Evolutionary conservation across 208 protist genomes (phyloP).

Genomic region (Trypanosoma congolense): DNA sequence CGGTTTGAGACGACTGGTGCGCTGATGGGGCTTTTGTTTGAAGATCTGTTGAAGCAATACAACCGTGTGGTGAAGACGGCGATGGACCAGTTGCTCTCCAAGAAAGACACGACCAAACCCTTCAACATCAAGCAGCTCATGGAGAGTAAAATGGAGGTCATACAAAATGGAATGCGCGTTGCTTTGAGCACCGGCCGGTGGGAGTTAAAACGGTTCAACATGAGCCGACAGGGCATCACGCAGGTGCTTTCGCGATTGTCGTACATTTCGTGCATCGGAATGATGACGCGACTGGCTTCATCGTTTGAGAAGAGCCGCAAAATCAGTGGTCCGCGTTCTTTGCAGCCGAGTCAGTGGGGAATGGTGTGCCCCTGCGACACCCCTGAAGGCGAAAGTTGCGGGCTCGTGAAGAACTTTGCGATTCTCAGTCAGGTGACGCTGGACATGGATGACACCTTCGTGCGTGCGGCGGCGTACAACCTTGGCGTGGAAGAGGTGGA

Average conservation of each 20-base stretch:
- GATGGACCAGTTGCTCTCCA: slow-evolving; percentile 86
- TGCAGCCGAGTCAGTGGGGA: slow-evolving; percentile 99
- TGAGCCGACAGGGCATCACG: slow-evolving; percentile 93
- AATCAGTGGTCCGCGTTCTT: slow-evolving; percentile 89
- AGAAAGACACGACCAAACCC: slow-evolving; percentile 76
- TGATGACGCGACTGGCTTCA: slow-evolving; percentile 99
- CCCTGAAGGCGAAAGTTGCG: slow-evolving; percentile 98
- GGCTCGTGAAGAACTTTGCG: slow-evolving; percentile 99
- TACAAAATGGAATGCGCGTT: slow-evolving; percentile 95
- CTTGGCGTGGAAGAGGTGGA: slow-evolving; percentile 84
- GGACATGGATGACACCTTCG: slow-evolving; percentile 90
- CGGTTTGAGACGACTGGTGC: slow-evolving; percentile 96
- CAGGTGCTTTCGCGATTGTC: slow-evolving; percentile 98
- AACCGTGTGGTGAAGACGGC: slow-evolving; percentile 94
- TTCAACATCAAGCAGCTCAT: slow-evolving; percentile 93
- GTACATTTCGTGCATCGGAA: slow-evolving; percentile 97
- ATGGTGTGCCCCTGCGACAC: slow-evolving; percentile 99
- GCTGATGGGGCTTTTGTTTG: slow-evolving; percentile 98
- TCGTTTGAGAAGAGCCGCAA: slow-evolving; percentile 99
- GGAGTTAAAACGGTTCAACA: slow-evolving; percentile 98
- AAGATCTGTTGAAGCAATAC: slow-evolving; percentile 98
- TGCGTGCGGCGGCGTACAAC: slow-evolving; percentile 65
- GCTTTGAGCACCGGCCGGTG: slow-evolving; percentile 97
- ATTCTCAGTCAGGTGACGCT: slow-evolving; percentile 98
- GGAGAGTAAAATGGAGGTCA: slow-evolving; percentile 92